Base-by-base conservation (phyloP, 345 rosid species). In the Lepidium didymum region DNA sequence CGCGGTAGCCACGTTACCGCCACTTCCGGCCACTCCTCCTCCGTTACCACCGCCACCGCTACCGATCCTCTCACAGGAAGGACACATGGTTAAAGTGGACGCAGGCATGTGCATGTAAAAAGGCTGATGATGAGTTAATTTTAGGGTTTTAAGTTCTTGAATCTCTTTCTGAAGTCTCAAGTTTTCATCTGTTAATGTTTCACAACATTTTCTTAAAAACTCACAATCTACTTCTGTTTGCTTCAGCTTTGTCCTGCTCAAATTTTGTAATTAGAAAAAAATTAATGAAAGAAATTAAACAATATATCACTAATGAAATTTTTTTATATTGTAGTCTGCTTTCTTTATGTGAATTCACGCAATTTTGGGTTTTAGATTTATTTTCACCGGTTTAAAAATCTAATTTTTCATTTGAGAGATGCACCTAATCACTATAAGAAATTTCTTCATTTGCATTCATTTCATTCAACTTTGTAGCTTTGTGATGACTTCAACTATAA, bases 191-290 rank as follows among this genome's bases (percentile, higher is more conserved):
- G 91, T 91, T 68, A 95, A 75, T 40, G 89, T 87, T 83, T 91
- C 96, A 10, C 97, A 91, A 71, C 92, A 86, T 65, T 90, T 95
- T 82, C 87, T 89, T 73, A 95, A 80, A 72, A 84, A 65, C 83
- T 89, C 99, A 45, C 92, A 91, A 75, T 95, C 99, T 13, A 89
- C 91, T 67, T 95, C 99, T 8, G 99, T 95, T 80, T 95, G 99
- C 77, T 95, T 95, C 61, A 95, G 84, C 75, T 95, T 95, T 71
- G 99, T 95, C 82, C 99, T 95, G 78, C 38, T 18, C 57, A 67
- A 12, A 19, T 57, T 49, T 9, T 18, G 45, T 8, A 16, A 36
- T 5, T 38, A 7, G 27, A 11, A 34, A 36, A 5, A 35, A 36
- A 18, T 35, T 7, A 36, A 56, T n/a, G n/a, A n/a, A n/a, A n/a